Percentiles rank a stretch among this genome's conserved stretches.
Evolutionary conservation across 2,329 filamentous ascomycete genomes (phyloP).

Genomic region (Erysiphe pulchra): DNA sequence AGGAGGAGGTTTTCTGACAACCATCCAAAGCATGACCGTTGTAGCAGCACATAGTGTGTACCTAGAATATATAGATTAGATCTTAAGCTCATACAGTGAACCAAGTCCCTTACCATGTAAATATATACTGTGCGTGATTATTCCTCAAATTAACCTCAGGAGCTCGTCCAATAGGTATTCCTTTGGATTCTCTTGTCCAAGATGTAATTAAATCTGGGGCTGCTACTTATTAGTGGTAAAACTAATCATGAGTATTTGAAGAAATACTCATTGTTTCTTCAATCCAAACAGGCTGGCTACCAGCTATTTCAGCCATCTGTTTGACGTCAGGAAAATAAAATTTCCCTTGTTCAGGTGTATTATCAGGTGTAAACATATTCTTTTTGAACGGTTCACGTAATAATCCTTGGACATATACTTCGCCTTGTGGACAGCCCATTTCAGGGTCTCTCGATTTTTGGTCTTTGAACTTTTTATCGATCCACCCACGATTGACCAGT

Average conservation of each 20-base stretch:
- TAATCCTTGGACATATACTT: slow-evolving; percentile 61
- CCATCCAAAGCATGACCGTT: slow-evolving; percentile 88
- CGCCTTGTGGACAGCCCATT: slow-evolving; percentile 31
- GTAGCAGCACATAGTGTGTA: slow-evolving; percentile 68
- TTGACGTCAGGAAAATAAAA: slow-evolving; percentile 90
- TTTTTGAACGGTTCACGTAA: slow-evolving; percentile 82
- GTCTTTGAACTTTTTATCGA: slow-evolving; percentile 44
- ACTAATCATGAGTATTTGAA: neutral
- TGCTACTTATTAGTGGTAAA: slow-evolving; percentile 14
- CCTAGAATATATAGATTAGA: slow-evolving; percentile 23
- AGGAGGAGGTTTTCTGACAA: slow-evolving; percentile 63
- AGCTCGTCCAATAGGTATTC: slow-evolving; percentile 68
- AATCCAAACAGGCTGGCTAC: slow-evolving; percentile 76
- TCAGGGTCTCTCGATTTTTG: slow-evolving; percentile 37
- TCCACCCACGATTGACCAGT: slow-evolving; percentile 80
- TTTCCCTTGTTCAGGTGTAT: slow-evolving; percentile 55
- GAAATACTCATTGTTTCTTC: slow-evolving; percentile 72
- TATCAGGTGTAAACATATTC: slow-evolving; percentile 91
- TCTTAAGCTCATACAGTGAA: neutral
- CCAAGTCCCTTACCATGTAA: slow-evolving; percentile 54
- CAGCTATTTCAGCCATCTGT: slow-evolving; percentile 67
- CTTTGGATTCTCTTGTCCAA: slow-evolving; percentile 51
- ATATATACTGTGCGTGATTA: slow-evolving; percentile 95
- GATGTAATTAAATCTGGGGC: slow-evolving; percentile 55
- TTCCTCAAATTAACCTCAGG: slow-evolving; percentile 85